Conservation (phyloP, 2,329 filamentous ascomycete species). For the Cytospora schulzeri region DNA sequence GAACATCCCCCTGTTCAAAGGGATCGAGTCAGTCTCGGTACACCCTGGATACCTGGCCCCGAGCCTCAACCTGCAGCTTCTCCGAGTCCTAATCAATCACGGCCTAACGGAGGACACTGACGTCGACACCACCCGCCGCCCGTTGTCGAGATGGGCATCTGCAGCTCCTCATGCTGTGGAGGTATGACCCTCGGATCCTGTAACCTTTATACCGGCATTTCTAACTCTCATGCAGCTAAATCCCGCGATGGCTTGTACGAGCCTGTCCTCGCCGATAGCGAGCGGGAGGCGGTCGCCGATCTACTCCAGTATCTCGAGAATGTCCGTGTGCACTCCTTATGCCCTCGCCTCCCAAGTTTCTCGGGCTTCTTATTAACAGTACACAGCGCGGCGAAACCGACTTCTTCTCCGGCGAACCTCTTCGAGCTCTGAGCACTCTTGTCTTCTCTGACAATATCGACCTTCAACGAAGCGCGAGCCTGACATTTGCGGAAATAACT, state of each 20-base stretch:
- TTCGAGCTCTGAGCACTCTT: conserved; percentile 89
- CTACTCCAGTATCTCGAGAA: conserved; percentile 95
- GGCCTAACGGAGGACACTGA: conserved; percentile 21
- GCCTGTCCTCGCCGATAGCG: conserved; percentile 88
- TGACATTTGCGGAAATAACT: conserved; percentile 98
- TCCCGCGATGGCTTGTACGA: conserved; percentile 82
- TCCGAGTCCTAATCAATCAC: conserved; percentile 17
- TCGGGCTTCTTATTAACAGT: conserved; percentile 35
- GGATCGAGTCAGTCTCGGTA: conserved; percentile 5
- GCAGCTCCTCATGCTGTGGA: conserved; percentile 65
- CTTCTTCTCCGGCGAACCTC: conserved; percentile 95
- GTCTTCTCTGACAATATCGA: conserved; percentile 99
- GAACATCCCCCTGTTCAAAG: not conserved
- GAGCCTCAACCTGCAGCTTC: conserved; percentile 24
- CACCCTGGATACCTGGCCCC: conserved; percentile 21
- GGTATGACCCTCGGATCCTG: conserved; percentile 38
- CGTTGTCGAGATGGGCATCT: conserved; percentile 58
- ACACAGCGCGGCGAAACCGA: conserved; percentile 89
- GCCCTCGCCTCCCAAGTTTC: not conserved
- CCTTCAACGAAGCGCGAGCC: conserved; percentile 91
- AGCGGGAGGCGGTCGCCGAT: conserved; percentile 95
- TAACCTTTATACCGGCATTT: conserved; percentile 20
- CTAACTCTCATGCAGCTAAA: conserved; percentile 56
- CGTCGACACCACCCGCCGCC: conserved; percentile 22
- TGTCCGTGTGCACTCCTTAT: conserved; percentile 54